Conservation (phyloP, 176 grass and related monocot species). For the Paspalum vaginatum region DNA sequence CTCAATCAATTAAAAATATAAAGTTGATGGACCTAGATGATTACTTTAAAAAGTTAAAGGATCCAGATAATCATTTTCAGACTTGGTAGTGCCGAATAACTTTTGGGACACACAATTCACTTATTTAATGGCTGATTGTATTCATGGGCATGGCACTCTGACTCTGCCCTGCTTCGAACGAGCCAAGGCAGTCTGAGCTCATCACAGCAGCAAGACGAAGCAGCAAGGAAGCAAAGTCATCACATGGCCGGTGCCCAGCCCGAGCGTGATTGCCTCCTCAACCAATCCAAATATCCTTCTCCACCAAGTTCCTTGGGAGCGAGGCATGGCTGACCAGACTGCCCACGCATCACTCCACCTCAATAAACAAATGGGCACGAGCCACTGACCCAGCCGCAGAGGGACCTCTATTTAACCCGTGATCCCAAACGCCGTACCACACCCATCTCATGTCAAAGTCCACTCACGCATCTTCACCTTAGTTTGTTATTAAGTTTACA, state of each 20-base stretch:
- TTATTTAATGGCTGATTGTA: background rate
- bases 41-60: too few relatives aligned
- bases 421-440: background rate
- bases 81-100: too few relatives aligned
- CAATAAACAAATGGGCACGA: conserved; percentile 20
- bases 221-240: background rate
- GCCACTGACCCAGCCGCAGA: background rate
- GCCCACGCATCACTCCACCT: background rate
- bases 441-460: conserved; percentile 11
- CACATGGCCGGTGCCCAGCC: background rate
- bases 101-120: too few relatives aligned
- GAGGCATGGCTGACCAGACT: background rate
- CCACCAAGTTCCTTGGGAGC: conserved; percentile 18
- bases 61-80: too few relatives aligned
- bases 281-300: conserved; percentile 15
- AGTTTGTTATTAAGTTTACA: too few relatives aligned
- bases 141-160: background rate
- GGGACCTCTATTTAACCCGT: conserved; percentile 24
- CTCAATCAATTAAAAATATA: too few relatives aligned
- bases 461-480: background rate
- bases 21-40: too few relatives aligned
- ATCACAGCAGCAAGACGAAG: background rate
- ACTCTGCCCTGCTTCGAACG: background rate
- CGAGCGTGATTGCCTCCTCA: background rate
- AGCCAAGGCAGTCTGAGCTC: background rate